Percentiles rank a stretch among this genome's conserved stretches.
Conservation (phyloP, 352 stramenopile species). For the Phytophthora vignae region DNA sequence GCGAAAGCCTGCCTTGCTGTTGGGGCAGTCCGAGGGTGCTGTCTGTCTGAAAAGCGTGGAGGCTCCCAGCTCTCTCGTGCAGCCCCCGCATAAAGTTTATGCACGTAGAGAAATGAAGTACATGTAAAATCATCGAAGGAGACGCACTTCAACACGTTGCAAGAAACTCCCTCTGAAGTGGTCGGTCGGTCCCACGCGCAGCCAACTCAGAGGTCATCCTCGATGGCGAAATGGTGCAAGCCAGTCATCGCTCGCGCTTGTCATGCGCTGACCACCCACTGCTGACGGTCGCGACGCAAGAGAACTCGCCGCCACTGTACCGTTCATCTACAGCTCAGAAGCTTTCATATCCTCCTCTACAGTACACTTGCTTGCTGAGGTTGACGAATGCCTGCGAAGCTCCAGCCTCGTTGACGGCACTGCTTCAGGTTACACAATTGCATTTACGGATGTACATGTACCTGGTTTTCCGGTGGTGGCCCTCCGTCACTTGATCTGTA, state of each 20-base stretch:
- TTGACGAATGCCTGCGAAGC: neutral
- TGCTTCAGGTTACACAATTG: neutral
- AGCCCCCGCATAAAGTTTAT: neutral
- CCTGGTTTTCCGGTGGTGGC: neutral
- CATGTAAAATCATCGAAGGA: too few relatives aligned
- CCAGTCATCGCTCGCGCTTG: neutral
- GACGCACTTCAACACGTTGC: conserved; percentile 12
- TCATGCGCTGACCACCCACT: neutral
- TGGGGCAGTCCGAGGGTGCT: neutral
- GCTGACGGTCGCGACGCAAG: neutral
- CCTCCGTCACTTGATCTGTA: too few relatives aligned
- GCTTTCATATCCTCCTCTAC: too few relatives aligned
- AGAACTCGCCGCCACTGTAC: neutral
- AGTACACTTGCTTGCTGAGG: neutral
- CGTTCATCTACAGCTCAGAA: neutral
- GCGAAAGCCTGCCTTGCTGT: neutral
- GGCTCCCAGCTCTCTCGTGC: neutral
- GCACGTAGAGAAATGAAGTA: conserved; percentile 21
- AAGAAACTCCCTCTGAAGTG: neutral
- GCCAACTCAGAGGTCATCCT: neutral
- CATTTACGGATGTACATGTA: neutral
- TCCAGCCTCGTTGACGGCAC: neutral
- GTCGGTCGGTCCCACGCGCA: neutral
- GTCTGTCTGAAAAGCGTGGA: neutral
- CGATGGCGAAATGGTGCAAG: conserved; percentile 4